Base-by-base conservation (phyloP, 768 basidiomycete species). In the Rhodocollybia butyracea region DNA sequence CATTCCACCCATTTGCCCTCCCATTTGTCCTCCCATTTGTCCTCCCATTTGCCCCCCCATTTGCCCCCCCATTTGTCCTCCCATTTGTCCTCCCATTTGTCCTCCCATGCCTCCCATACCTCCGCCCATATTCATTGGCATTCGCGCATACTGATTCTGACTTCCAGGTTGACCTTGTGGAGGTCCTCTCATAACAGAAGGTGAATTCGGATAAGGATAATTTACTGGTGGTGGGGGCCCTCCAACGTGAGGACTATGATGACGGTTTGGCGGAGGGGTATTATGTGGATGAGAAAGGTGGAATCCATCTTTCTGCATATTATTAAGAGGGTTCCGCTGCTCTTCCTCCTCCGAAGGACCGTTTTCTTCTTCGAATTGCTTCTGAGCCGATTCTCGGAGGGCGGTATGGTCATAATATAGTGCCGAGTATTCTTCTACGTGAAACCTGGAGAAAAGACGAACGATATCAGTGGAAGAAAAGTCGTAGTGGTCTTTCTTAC, bases 371-470 rank as follows among this genome's bases (percentile, higher is more conserved):
- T 80, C 78, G 43, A 66, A 68, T 52, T 75, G 71, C 56, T 75
- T 77, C 59, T 78, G 80, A 39, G 81, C 67, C 26, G 78, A 73
- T 58, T 85, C 77, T 13, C 77, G 70, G 5, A 91, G 78, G 3
- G 74, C 75, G 11, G 83, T 80, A 12, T 89, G 78, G 66, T 92
- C 80, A 51, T 87, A 92, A 66, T 88, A 90, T 17, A 92, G 71
- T 19, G 84, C 78, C 3, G 89, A 89, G 56, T 78, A 75, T 66
- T 82, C 73, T 63, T 92, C 90, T 2, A 90, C 85, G n/a, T 84
- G 76, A 65, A 90, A 92, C 61, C 89, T 92, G 56, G 32, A 26
- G 10, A 27, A 11, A n/a, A 8, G 29, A 11, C 46, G 15, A 40
- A 55, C 22, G 27, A 15, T 22, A 10, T 15, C 13, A 19, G 31